phyloP scores from a whole-genome alignment of 352 stramenopile species.

The Phytophthora foliorum region DNA sequence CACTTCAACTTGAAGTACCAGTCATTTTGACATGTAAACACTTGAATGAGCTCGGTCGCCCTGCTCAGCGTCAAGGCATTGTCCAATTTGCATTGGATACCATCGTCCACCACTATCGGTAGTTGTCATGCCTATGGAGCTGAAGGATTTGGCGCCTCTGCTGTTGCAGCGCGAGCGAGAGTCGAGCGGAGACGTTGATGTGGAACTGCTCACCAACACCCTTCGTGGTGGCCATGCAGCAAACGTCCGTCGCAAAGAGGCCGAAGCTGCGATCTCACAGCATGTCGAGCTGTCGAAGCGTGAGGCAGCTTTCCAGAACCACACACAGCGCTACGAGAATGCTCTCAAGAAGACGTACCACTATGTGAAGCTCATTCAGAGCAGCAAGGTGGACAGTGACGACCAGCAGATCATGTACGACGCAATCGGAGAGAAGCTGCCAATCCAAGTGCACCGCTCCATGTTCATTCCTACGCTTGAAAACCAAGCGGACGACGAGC shows the following conservation, averaged over 20 bases:
- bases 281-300: conserved; percentile 18
- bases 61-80: conserved; percentile 12
- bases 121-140: conserved; percentile 2
- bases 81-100: conserved; percentile 10
- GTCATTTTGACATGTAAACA: conserved; percentile 31
- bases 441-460: conserved; percentile 35
- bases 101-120: not conserved
- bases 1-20: conserved; percentile 31
- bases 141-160: conserved; percentile 26
- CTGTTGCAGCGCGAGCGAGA: conserved; percentile 19
- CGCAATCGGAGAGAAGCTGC: conserved; percentile 31
- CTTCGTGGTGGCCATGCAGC: conserved; percentile 22
- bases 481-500: conserved; percentile 34
- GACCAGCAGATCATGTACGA: conserved; percentile 35
- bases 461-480: conserved; percentile 41
- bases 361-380: conserved; percentile 37
- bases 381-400: conserved; percentile 20
- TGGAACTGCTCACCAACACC: conserved; percentile 21
- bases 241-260: conserved; percentile 23
- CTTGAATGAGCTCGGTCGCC: conserved; percentile 7
- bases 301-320: conserved; percentile 26
- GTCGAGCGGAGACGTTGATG: conserved; percentile 4
- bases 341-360: conserved; percentile 33
- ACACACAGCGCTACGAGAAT: conserved; percentile 30
- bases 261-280: conserved; percentile 19